phyloP scores from a whole-genome alignment of 2,329 filamentous ascomycete genomes.

The Venturia carpophila region DNA sequence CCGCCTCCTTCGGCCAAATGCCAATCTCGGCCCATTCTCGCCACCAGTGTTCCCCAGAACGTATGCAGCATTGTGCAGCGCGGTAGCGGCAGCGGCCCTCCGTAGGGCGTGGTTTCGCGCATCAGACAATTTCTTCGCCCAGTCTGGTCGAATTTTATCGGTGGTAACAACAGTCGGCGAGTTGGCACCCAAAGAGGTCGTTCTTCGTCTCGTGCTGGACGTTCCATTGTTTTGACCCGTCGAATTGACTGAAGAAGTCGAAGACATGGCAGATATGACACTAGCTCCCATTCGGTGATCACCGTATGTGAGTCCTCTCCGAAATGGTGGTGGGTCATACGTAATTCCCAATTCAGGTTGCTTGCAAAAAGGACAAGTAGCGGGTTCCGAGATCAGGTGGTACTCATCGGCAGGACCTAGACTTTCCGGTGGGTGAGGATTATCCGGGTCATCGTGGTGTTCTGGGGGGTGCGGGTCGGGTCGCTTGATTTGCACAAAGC shows the following conservation, averaged over 20 bases:
- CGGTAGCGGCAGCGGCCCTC: constrained; percentile 84
- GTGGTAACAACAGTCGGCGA: constrained; percentile 85
- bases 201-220: constrained; percentile 43
- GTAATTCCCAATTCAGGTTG: constrained; percentile 95
- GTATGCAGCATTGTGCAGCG: constrained; percentile 90
- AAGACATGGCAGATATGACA: constrained; percentile 69
- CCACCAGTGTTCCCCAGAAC: constrained; percentile 56
- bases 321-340: constrained; percentile 82
- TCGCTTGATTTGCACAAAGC: constrained; percentile 96
- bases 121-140: constrained; percentile 79
- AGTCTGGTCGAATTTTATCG: constrained; percentile 86
- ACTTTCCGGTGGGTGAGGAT: constrained; percentile 30
- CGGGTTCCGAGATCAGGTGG: constrained; percentile 80
- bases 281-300: constrained; percentile 45
- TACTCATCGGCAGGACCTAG: constrained; percentile 36
- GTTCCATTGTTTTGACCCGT: constrained; percentile 33
- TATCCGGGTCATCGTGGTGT: constrained; percentile 47
- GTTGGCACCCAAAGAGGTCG: constrained; percentile 68
- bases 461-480: constrained; percentile 86
- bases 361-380: constrained; percentile 89
- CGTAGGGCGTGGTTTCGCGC: constrained; percentile 79
- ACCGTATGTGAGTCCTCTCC: constrained; percentile 69
- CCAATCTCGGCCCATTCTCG: constrained; percentile 44
- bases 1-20: constrained; percentile 38
- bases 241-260: constrained; percentile 69